Base-by-base conservation (phyloP, 768 basidiomycete species). In the Thelephora ganbajun region DNA sequence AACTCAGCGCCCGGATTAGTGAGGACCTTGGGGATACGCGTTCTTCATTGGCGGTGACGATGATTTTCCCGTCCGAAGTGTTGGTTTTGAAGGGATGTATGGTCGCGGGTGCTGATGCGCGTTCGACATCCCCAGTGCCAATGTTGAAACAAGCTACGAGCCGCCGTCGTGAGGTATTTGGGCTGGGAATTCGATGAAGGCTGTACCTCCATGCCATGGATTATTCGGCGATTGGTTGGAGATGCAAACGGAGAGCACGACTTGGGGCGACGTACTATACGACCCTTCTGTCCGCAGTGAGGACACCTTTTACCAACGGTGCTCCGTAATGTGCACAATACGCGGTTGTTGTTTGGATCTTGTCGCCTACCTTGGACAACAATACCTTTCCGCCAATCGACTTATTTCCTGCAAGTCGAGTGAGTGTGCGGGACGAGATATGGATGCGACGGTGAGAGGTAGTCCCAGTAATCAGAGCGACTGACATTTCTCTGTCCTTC, bases 101-200 rank as follows among this genome's bases (percentile, higher is more conserved):
- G 11, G 83, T 76, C 56, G 74, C 68, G 11, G 88, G 80, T 9
- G 87, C 91, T 12, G 91, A 90, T 2, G 89, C 83, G 62, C 93
- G 91, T 72, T 96, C 81, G 34, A 87, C 87, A 55, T 90, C 87
- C 11, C 86, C 86, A 23, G 77, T 85, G 64, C 79, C 80, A 44
- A 87, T 73, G 55, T 84, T 86, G 71, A 91, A 94, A 64, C 90
- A 92, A 30, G 89, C 89, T 86, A 53, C 9, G 26, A 9, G 26
- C 9, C 9, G 26, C 9, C 26, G 9, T 4, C 9, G 26, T 20
- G 47, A 46, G 41, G 18, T 9, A 33, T 16, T 16, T 35, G 12
- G 54, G 36, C 33, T 33, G 12, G 7, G 11, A 11, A 14, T 34
- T n/a, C 13, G 41, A 37, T 43, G 33, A 34, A 26, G 47, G n/a